A percentile compares a stretch with the other conserved stretches of the same genome.
Evolutionary conservation across 2,329 filamentous ascomycete genomes (phyloP).

Genomic region (Zymoseptoria tritici): DNA sequence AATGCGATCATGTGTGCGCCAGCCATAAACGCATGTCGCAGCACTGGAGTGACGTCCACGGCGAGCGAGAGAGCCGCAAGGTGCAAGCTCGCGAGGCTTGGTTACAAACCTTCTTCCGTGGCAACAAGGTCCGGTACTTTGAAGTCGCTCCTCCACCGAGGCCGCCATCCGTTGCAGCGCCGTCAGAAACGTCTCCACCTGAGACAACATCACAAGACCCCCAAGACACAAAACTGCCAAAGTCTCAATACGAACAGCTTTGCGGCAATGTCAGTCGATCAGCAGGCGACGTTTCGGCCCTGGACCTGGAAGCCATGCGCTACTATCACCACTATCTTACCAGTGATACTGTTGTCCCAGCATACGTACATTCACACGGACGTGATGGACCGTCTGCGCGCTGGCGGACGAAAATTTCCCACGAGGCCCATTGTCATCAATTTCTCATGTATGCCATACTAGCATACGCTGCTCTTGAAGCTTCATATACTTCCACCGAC

Average conservation of each 20-base stretch:
- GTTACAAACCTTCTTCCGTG: conserved; percentile 18
- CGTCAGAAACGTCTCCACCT: background rate
- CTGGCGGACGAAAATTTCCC: background rate
- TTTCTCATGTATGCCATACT: conserved; percentile 11
- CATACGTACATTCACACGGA: conserved; percentile 1
- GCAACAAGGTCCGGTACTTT: conserved; percentile 17
- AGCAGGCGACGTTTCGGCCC: background rate
- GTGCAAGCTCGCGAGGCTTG: conserved; percentile 9
- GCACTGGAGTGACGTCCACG: conserved; percentile 13
- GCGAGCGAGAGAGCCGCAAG: conserved; percentile 13
- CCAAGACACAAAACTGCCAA: background rate
- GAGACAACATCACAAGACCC: background rate
- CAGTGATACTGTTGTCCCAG: conserved; percentile 2
- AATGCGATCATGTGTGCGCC: conserved; percentile 12
- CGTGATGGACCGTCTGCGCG: background rate
- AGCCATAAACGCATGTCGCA: conserved; percentile 15
- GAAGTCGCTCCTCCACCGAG: conserved; percentile 19
- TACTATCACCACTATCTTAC: conserved; percentile 5
- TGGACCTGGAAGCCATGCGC: conserved; percentile 9
- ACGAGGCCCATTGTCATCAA: conserved; percentile 5
- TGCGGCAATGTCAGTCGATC: background rate
- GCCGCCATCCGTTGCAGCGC: background rate
- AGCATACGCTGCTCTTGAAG: conserved; percentile 6
- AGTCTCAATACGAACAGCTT: background rate
- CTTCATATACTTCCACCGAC: background rate